Percentiles rank a stretch among this genome's conserved stretches.
Conservation (phyloP, 108 stramenopile genomes). For the Asterionellopsis glacialis region DNA sequence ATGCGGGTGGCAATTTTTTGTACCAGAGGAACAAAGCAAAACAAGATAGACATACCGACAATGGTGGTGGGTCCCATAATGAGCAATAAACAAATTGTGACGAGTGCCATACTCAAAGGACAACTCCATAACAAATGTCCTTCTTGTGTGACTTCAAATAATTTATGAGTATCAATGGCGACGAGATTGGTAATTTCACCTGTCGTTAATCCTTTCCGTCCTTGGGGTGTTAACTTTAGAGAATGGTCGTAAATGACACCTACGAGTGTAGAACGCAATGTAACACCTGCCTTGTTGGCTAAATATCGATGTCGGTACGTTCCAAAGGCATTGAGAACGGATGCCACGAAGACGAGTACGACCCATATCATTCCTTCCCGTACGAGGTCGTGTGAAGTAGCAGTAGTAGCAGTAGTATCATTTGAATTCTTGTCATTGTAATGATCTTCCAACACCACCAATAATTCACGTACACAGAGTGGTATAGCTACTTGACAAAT, state of each 20-base stretch:
- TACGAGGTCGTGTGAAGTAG: conserved; percentile 21
- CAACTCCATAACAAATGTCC: conserved; percentile 86
- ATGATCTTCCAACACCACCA: conserved; percentile 53
- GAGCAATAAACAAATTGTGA: conserved; percentile 53
- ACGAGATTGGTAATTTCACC: conserved; percentile 75
- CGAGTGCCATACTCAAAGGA: conserved; percentile 70
- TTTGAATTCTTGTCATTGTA: conserved; percentile 10
- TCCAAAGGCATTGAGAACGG: conserved; percentile 50
- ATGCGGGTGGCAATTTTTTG: conserved; percentile 47
- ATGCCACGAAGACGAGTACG: conserved; percentile 33
- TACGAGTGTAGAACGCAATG: conserved; percentile 48
- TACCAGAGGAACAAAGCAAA: conserved; percentile 68
- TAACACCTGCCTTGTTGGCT: conserved; percentile 54
- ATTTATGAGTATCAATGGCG: conserved; percentile 80
- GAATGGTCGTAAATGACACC: conserved; percentile 54
- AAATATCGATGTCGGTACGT: conserved; percentile 72
- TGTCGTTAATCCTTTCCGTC: conserved; percentile 53
- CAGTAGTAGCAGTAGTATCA: too few species aligned
- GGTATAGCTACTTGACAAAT: conserved; percentile 64
- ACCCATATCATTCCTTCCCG: conserved; percentile 39
- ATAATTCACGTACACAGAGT: conserved; percentile 59
- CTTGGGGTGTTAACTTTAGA: conserved; percentile 52
- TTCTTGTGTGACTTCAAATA: conserved; percentile 78
- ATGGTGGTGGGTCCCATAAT: conserved; percentile 66
- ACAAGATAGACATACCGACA: conserved; percentile 60